Percentiles rank a stretch among this genome's conserved stretches.
Evolutionary conservation across 1,139 yeast genomes (phyloP).

Genomic region (Candida tetrigidarum): DNA sequence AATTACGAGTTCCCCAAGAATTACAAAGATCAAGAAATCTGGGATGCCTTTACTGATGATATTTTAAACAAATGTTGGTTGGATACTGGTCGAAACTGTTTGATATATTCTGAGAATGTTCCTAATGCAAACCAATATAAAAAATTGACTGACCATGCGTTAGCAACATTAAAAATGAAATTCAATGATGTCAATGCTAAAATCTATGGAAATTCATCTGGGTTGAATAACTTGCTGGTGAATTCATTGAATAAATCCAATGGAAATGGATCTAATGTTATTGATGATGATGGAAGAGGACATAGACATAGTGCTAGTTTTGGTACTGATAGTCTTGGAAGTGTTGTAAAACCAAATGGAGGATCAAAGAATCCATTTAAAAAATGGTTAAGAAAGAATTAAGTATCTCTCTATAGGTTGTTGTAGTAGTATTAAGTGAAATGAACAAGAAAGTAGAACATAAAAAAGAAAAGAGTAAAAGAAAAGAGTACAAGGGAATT

Average conservation of each 20-base stretch:
- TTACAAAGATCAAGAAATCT: slow-evolving; percentile 25
- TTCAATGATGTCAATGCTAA: slow-evolving; percentile 21
- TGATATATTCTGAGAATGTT: slow-evolving; percentile 30
- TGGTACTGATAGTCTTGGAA: slow-evolving; percentile 29
- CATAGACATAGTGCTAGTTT: slow-evolving; percentile 20
- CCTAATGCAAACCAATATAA: slow-evolving; percentile 17
- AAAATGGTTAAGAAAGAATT: slow-evolving; percentile 36
- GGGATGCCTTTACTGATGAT: slow-evolving; percentile 41
- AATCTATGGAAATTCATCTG: slow-evolving; percentile 8
- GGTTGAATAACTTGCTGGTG: not conserved
- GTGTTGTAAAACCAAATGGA: slow-evolving; percentile 23
- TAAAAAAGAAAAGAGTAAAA: not conserved
- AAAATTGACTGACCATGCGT: slow-evolving; percentile 35
- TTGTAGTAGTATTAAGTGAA: not conserved
- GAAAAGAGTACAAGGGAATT: too few relatives aligned
- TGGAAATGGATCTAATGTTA: not conserved
- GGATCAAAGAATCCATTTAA: slow-evolving; percentile 37
- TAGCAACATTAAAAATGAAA: slow-evolving; percentile 37
- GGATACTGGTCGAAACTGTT: slow-evolving; percentile 36
- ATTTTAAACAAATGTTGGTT: slow-evolving; percentile 32
- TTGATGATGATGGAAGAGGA: not conserved
- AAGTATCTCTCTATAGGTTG: not conserved
- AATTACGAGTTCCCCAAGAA: slow-evolving; percentile 45
- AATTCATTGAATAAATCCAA: slow-evolving; percentile 1
- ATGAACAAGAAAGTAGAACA: not conserved